Evolutionary conservation across 257 asterid genomes (phyloP), one percentile per base, ranked within the genome.

Genomic region (Salvia splendens): DNA sequence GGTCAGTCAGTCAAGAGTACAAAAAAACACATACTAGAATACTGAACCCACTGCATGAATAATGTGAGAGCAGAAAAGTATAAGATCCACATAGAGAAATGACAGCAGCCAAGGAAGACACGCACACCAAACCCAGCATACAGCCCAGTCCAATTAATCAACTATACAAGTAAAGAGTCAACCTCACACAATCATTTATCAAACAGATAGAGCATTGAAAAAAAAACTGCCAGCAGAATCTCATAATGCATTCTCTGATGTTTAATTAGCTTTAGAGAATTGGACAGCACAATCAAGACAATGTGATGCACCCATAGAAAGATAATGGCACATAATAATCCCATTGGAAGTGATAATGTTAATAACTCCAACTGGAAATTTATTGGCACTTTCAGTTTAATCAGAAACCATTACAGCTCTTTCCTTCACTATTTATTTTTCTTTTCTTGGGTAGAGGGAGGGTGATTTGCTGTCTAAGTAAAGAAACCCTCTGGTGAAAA

Each of bases 71-170:
- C 36, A 38, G 58, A 49, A 64, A 47, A 53, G 41, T 30, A 69
- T 8, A 43, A 66, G 42, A 57, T 8, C 17, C 52, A 72, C 12
- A 9, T 12, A 64, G 72, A 45, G 3, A 47, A 35, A 67, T 12
- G 10, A 40, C 14, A 64, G 64, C 30, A 24, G 57, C 5, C 12
- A 61, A 42, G 51, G 32, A 45, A 68, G 49, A 35, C 33, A 43
- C 30, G 30, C 30, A 24, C 62, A 45, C 47, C 10, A 60, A 35
- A 42, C 54, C 8, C 65, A 35, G 54, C 43, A 30, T 38, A 59
- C 41, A 59, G 50, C 53, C 42, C 73, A 15, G 55, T 79, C 68
- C 51, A 53, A 52, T 16, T 16, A 51, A 65, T 53, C 58, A 66
- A 43, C 16, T 12, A 46, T 35, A 30, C 30, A 55, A 40, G 40